phyloP scores from a whole-genome alignment of 1,284 basidiomycete species.

The Schizopora paradoxa region DNA sequence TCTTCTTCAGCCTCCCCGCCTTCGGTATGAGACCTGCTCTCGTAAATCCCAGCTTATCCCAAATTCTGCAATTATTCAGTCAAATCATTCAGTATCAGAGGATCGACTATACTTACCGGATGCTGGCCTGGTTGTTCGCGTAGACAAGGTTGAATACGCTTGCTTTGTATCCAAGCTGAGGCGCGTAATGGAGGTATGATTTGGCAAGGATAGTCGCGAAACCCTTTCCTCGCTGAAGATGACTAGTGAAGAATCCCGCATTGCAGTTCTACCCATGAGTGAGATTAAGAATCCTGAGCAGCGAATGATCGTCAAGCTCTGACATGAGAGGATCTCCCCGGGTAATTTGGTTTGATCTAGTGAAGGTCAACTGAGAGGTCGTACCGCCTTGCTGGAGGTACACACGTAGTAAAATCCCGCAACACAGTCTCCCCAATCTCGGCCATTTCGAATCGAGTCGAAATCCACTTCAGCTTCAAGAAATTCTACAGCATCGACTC shows the following conservation, averaged over 20 bases:
- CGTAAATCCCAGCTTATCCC: constrained; percentile 82
- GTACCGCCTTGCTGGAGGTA: constrained; percentile 18
- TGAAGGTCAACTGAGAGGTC: constrained; percentile 2
- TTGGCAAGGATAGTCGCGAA: constrained; percentile 73
- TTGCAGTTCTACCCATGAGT: constrained; percentile 65
- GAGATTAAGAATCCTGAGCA: not conserved
- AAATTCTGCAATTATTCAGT: constrained; percentile 44
- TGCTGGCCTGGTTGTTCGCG: constrained; percentile 70
- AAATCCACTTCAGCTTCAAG: constrained; percentile 34
- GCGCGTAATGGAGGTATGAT: constrained; percentile 81
- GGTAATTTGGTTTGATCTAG: constrained; percentile 86
- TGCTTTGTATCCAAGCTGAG: constrained; percentile 74
- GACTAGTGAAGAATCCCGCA: constrained; percentile 84
- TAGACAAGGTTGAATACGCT: constrained; percentile 96
- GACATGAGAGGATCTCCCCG: constrained; percentile 89
- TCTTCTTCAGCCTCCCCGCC: constrained; percentile 71
- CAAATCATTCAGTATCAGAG: not conserved
- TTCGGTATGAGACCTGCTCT: constrained; percentile 81
- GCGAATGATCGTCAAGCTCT: constrained; percentile 34
- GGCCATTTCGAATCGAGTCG: constrained; percentile 39
- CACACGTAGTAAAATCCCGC: constrained; percentile 81
- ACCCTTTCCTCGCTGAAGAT: constrained; percentile 58
- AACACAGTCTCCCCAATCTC: constrained; percentile 63
- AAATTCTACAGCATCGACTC: constrained; percentile 28
- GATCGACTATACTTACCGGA: constrained; percentile 41